Evolutionary conservation across 192 early-diverging fungal species (phyloP), one percentile per base, ranked within the genome.

Genomic region (Podila horticola): DNA sequence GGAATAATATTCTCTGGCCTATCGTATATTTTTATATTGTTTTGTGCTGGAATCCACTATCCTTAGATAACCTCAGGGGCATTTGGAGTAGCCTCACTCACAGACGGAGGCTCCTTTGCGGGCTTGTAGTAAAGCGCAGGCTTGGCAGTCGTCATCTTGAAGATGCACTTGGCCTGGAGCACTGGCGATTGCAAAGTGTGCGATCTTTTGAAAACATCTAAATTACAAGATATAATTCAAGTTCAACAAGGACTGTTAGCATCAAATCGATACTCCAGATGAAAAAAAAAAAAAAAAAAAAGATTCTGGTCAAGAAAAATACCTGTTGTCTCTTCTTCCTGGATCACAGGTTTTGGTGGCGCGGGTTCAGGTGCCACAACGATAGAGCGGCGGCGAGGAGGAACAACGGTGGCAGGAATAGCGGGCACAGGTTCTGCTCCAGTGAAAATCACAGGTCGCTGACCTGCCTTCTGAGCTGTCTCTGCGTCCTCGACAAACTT

Each of bases 101-200:
- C 20, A 2, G 48, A 20, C 17, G 75, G 70, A 15, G 77, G 71
- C 58, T 72, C 71, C 48, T 73, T 81, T 26, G 52, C 61, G 13
- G 77, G 60, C n/a, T 81, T 81, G 58, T 73, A 81, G 51, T 81
- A 81, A 38, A 81, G 36, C 11, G 66, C 55, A 20, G 77, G 77
- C 38, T 81, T 50, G 0, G 77, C 67, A 62, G 57, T 69, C 20
- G 77, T 81, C 66, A 81, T 64, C 29, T 72, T 81, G 62, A 81
- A 81, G 11, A 69, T 22, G 0, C 69, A 66, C 7, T 61, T 63
- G 9, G 71, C 70, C 34, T 81, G 65, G 24, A 81, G 51, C 20
- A 66, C 66, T 45, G 72, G 77, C 10, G 67, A 51, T 13, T 55
- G 64, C 41, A 67, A 45, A 0, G 45, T 60, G 12, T 75, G 62